Conservation (phyloP, 176 grass and related monocot species). For the Phyllostachys edulis region DNA sequence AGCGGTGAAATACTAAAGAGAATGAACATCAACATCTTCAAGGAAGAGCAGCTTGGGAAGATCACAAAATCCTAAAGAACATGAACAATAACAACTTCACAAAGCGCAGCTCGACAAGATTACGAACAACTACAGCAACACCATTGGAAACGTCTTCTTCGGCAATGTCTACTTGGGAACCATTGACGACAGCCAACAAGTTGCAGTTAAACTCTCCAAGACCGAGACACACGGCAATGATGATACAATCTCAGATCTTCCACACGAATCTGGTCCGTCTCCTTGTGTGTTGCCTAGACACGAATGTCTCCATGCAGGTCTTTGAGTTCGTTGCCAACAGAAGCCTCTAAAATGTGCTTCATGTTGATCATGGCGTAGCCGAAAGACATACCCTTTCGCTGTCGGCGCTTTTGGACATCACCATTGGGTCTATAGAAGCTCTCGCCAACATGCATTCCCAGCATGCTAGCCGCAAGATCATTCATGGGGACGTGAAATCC, state of each 20-base stretch:
- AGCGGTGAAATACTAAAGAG: background rate
- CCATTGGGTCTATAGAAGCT: background rate
- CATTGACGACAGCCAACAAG: background rate
- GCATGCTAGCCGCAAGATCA: background rate
- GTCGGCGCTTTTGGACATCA: background rate
- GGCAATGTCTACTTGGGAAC: too few species aligned
- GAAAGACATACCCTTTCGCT: accelerated
- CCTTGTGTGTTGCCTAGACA: background rate
- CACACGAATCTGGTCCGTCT: background rate
- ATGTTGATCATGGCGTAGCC: background rate
- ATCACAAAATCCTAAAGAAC: background rate
- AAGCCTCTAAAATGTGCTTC: background rate
- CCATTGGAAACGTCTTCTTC: too few species aligned
- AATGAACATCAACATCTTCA: background rate
- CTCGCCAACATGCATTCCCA: background rate
- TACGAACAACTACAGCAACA: too few species aligned
- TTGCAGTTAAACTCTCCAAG: background rate
- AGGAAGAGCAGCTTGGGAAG: background rate
- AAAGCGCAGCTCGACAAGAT: too few species aligned
- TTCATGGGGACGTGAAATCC: constrained; percentile 13
- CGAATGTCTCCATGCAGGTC: background rate
- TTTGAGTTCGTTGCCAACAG: background rate
- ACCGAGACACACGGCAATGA: too few species aligned
- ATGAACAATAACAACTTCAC: background rate
- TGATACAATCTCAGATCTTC: background rate